Evolutionary conservation across 768 basidiomycete species (phyloP).

Genomic region (Leccinum disarticulatum): DNA sequence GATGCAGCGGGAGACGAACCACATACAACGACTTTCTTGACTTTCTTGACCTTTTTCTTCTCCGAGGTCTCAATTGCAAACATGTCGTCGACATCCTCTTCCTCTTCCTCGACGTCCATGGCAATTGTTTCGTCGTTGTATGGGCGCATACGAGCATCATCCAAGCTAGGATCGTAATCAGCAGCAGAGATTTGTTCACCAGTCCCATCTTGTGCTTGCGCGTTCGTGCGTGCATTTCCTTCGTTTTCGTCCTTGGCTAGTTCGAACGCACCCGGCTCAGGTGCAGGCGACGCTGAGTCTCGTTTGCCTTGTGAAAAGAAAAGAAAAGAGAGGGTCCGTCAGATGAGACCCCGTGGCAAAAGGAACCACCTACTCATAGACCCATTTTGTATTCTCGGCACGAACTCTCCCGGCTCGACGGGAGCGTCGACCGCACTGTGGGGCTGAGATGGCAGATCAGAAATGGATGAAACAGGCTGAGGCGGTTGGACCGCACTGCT

Average conservation of each 20-base stretch:
- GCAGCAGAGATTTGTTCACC: slow-evolving; percentile 83
- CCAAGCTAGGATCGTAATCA: slow-evolving; percentile 86
- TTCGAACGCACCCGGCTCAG: slow-evolving; percentile 59
- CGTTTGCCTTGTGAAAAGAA: slow-evolving; percentile 40
- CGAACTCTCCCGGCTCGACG: slow-evolving; percentile 16
- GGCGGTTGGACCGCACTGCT: slow-evolving; percentile 78
- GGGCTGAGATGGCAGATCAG: slow-evolving; percentile 62
- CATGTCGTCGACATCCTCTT: slow-evolving; percentile 95
- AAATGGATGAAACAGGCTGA: slow-evolving; percentile 53
- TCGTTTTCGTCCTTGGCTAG: slow-evolving; percentile 66
- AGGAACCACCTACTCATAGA: slow-evolving; percentile 21
- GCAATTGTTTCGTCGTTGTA: slow-evolving; percentile 37
- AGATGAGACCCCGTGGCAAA: neutral
- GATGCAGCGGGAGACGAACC: neutral
- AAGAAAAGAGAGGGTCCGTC: slow-evolving; percentile 1
- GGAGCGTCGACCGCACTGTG: slow-evolving; percentile 44
- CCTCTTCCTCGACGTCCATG: slow-evolving; percentile 49
- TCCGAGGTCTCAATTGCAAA: slow-evolving; percentile 63
- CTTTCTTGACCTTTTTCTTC: slow-evolving; percentile 54
- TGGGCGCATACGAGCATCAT: slow-evolving; percentile 78
- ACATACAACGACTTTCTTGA: slow-evolving; percentile 58
- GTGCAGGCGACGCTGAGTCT: slow-evolving; percentile 58
- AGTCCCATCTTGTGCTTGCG: slow-evolving; percentile 44
- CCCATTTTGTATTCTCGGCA: slow-evolving; percentile 16
- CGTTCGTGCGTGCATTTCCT: slow-evolving; percentile 45